Conservation (phyloP, 2,329 filamentous ascomycete genomes). For the Penicillium sp. region DNA sequence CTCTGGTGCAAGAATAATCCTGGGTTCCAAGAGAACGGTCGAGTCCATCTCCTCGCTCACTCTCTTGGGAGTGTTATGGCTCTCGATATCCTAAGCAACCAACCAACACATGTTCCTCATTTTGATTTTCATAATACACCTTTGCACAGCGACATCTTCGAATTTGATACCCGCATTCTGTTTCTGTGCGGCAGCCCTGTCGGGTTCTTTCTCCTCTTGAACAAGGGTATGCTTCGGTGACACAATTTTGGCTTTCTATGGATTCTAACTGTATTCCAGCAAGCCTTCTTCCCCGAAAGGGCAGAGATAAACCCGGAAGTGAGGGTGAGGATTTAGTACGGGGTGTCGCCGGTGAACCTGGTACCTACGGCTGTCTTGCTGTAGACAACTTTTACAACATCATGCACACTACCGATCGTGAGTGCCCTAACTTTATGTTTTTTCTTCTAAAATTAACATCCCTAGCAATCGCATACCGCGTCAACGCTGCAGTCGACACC, state of each 20-base stretch:
- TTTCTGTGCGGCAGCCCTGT: constrained; percentile 90
- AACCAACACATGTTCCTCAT: constrained; percentile 72
- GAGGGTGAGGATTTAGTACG: constrained; percentile 65
- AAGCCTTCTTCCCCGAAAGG: constrained; percentile 74
- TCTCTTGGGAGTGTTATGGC: constrained; percentile 95
- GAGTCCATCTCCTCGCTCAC: constrained; percentile 90
- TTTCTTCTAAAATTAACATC: constrained; percentile 54
- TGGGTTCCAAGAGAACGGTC: constrained; percentile 76
- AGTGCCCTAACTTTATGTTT: constrained; percentile 11
- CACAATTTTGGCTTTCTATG: neutral
- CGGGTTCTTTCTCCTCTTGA: constrained; percentile 89
- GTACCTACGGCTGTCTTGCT: constrained; percentile 84
- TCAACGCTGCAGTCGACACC: constrained; percentile 88
- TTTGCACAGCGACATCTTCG: constrained; percentile 66
- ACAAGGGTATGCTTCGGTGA: constrained; percentile 53
- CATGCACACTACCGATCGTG: constrained; percentile 70
- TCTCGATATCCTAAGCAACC: constrained; percentile 84
- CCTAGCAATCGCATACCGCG: constrained; percentile 78
- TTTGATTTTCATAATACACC: constrained; percentile 44
- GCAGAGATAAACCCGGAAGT: constrained; percentile 74
- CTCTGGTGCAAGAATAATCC: constrained; percentile 95
- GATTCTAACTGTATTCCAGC: constrained; percentile 41
- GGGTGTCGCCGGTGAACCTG: constrained; percentile 74
- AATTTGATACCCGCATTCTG: constrained; percentile 88
- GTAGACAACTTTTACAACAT: constrained; percentile 98